Conservation (phyloP, 805 yeast genomes). For the Scheffersomyces ergatensis region DNA sequence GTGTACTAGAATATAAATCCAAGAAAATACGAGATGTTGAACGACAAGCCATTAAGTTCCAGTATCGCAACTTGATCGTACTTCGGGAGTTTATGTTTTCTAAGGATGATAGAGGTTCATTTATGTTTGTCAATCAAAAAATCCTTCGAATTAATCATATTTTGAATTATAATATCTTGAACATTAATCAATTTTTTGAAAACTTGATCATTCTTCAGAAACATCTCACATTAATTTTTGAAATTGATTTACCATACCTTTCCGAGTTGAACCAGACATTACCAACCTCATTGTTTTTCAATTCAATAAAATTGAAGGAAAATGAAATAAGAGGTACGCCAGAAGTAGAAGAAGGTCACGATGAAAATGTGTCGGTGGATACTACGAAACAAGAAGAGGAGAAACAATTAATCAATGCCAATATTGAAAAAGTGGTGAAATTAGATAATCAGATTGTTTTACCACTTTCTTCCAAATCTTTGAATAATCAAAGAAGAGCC, state of each 20-base stretch:
- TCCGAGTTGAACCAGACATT: conserved; percentile 16
- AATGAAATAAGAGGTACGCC: conserved; percentile 19
- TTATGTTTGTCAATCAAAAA: conserved; percentile 22
- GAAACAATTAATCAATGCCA: conserved; percentile 1
- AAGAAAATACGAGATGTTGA: conserved; percentile 12
- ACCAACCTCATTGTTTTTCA: conserved; percentile 22
- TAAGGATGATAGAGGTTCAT: conserved; percentile 2
- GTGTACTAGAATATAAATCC: conserved; percentile 8
- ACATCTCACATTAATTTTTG: conserved; percentile 16
- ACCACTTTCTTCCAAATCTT: conserved; percentile 27
- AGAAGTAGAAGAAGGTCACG: conserved; percentile 1
- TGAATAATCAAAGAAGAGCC: conserved; percentile 23
- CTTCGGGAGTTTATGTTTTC: conserved; percentile 24
- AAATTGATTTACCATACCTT: conserved; percentile 22
- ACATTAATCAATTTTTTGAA: conserved; percentile 28
- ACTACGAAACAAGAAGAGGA: conserved; percentile 3
- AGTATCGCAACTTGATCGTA: conserved; percentile 18
- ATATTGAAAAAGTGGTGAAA: conserved; percentile 24
- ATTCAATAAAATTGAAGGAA: conserved; percentile 32
- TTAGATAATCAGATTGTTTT: conserved; percentile 25
- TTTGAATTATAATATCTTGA: conserved; percentile 24
- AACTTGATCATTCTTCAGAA: conserved; percentile 21
- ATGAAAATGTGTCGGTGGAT: conserved; percentile 5
- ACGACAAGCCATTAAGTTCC: conserved; percentile 23
- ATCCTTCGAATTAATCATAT: conserved; percentile 25